These are phyloP conservation scores for Saccharomycopsis sp. DNA, from an alignment of 805 yeast genomes.

Conservation along the genomic window DNA sequence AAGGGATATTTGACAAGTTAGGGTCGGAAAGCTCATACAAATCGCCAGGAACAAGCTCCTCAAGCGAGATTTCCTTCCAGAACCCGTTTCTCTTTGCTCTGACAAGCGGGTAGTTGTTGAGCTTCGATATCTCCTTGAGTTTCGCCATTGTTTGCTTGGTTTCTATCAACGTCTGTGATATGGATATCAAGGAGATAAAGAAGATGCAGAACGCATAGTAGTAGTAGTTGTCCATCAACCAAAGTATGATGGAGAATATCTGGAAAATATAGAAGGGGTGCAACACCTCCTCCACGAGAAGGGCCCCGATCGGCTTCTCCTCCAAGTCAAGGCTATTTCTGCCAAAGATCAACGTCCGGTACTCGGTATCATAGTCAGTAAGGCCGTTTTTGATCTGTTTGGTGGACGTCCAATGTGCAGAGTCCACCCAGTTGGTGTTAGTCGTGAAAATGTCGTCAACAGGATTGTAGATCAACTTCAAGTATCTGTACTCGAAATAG, in stretches of 20 bases:
- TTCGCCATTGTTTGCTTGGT: constrained; percentile 70
- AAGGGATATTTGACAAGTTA: constrained; percentile 63
- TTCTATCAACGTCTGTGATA: constrained; percentile 76
- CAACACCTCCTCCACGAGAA: constrained; percentile 78
- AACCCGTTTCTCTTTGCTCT: constrained; percentile 89
- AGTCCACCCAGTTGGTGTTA: constrained; percentile 81
- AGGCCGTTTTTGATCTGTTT: constrained; percentile 56
- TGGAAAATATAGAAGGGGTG: constrained; percentile 97
- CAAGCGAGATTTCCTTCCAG: constrained; percentile 76
- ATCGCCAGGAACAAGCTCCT: constrained; percentile 92
- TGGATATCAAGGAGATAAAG: constrained; percentile 74
- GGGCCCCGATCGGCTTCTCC: constrained; percentile 57
- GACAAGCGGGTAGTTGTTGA: constrained; percentile 37
- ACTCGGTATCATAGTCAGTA: constrained; percentile 58
- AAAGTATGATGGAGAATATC: constrained; percentile 80
- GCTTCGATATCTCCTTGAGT: constrained; percentile 61
- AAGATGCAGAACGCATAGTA: constrained; percentile 93
- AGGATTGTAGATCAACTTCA: constrained; percentile 79
- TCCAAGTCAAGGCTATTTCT: constrained; percentile 66
- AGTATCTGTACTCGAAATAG: constrained; percentile 74
- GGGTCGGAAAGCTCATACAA: constrained; percentile 90
- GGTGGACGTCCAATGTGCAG: constrained; percentile 57
- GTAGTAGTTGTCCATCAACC: constrained; percentile 89
- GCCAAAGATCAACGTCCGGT: constrained; percentile 70
- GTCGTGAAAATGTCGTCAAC: constrained; percentile 78